phyloP scores from a whole-genome alignment of 2,329 filamentous ascomycete species.

The Colletotrichum tamarilloi region DNA sequence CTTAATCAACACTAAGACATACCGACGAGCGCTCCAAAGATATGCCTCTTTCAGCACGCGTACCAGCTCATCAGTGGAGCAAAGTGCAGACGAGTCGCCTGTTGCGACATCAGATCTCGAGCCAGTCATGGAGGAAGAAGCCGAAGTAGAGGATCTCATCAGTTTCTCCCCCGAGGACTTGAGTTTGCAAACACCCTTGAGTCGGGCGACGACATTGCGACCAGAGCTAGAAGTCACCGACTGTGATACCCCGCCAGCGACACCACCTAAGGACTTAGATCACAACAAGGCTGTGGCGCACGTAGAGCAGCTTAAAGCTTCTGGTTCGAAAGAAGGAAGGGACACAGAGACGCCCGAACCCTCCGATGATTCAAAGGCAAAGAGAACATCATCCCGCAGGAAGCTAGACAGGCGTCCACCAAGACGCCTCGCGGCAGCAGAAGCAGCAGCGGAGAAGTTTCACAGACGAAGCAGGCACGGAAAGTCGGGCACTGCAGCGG shows the following conservation, averaged over 20 bases:
- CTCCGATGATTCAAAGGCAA: not conserved
- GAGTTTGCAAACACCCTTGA: not conserved
- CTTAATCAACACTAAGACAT: conserved; percentile 29
- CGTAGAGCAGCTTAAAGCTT: not conserved
- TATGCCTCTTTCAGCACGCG: not conserved
- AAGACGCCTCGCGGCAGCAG: not conserved
- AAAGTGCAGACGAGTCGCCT: not conserved
- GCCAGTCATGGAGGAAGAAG: not conserved
- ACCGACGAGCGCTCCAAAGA: conserved; percentile 20
- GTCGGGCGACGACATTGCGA: conserved; percentile 16
- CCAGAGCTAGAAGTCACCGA: not conserved
- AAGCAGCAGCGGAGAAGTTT: not conserved
- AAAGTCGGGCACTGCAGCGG: not conserved
- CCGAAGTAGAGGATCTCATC: not conserved
- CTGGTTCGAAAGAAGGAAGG: not conserved
- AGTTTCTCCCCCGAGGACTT: not conserved
- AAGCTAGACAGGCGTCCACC: not conserved
- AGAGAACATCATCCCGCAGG: not conserved
- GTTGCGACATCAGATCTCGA: not conserved
- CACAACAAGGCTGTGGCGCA: not conserved
- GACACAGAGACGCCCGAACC: not conserved
- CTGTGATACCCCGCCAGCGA: not conserved
- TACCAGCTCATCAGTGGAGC: not conserved
- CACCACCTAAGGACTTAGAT: not conserved
- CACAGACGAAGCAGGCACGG: conserved; percentile 1